phyloP scores from a whole-genome alignment of 352 stramenopile genomes.

The Peronospora farinosa region DNA sequence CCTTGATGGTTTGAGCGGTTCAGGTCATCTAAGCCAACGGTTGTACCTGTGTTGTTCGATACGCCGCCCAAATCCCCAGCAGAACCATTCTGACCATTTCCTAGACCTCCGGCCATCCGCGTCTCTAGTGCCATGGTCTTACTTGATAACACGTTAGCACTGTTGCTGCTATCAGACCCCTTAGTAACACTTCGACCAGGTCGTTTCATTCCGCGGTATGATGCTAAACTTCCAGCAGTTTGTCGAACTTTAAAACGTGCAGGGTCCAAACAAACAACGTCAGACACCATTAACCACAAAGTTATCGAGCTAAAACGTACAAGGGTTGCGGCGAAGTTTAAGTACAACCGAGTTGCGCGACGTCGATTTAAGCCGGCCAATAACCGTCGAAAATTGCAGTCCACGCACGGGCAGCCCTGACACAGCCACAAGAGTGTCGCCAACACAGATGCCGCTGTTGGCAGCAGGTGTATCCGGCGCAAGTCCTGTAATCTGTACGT shows the following conservation, averaged over 20 bases:
- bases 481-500: conserved; percentile 78
- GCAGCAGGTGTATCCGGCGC: conserved; percentile 63
- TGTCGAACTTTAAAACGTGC: conserved; percentile 45
- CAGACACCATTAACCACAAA: conserved; percentile 5
- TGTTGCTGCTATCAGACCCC: conserved; percentile 56
- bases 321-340: conserved; percentile 72
- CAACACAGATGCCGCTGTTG: conserved; percentile 68
- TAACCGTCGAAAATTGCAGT: conserved; percentile 80
- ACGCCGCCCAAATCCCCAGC: conserved; percentile 7
- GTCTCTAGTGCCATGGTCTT: conserved; percentile 70
- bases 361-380: conserved; percentile 70
- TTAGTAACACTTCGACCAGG: conserved; percentile 44
- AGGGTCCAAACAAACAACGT: conserved; percentile 3
- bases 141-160: conserved; percentile 63
- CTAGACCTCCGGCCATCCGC: conserved; percentile 41
- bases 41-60: conserved; percentile 21
- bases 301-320: conserved; percentile 33
- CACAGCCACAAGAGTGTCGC: conserved; percentile 70
- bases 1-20: conserved; percentile 27
- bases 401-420: conserved; percentile 63
- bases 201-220: conserved; percentile 59
- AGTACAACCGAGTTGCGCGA: conserved; percentile 76
- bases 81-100: conserved; percentile 29
- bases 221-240: conserved; percentile 42
- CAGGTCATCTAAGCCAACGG: conserved; percentile 21